phyloP scores from a whole-genome alignment of 1,139 yeast species.

The Suhomyces bokatorum region DNA sequence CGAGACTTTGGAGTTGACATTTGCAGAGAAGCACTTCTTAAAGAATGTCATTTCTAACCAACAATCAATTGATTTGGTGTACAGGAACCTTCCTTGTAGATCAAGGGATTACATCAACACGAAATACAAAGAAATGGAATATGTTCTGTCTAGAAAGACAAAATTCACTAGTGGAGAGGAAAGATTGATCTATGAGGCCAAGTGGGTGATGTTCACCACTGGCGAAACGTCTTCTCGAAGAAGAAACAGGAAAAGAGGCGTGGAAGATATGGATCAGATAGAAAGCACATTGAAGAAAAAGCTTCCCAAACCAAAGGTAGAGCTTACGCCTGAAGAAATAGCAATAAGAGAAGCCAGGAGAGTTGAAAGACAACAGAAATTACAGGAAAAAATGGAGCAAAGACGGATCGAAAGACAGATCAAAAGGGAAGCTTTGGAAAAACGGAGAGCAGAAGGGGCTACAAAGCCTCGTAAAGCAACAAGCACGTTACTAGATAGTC shows the following conservation, averaged over 20 bases:
- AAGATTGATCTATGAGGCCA: constrained; percentile 38
- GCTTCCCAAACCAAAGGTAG: constrained; percentile 3
- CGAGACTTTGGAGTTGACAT: constrained; percentile 6
- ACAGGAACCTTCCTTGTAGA: constrained; percentile 16
- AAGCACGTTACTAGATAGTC: constrained; percentile 3
- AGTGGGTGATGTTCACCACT: constrained; percentile 34
- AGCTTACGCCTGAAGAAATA: constrained; percentile 8
- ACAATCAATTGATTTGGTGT: constrained; percentile 3
- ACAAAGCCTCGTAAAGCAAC: constrained; percentile 1
- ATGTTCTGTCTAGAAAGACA: constrained; percentile 27
- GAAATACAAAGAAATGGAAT: constrained; percentile 22
- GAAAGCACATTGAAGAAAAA: background rate
- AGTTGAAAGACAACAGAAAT: constrained; percentile 5
- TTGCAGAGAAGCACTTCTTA: constrained; percentile 12
- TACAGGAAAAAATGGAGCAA: constrained; percentile 11
- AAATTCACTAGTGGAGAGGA: constrained; percentile 33
- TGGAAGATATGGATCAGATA: constrained; percentile 8
- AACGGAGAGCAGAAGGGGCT: constrained; percentile 1
- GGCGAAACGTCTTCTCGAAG: constrained; percentile 16
- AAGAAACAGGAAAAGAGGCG: constrained; percentile 11
- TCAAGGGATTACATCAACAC: constrained; percentile 20
- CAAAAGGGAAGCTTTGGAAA: background rate
- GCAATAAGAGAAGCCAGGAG: constrained; percentile 4
- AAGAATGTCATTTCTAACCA: constrained; percentile 7
- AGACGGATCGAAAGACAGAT: constrained; percentile 5